phyloP scores from a whole-genome alignment of 306 rosid species.

The Quercus agrifolia region DNA sequence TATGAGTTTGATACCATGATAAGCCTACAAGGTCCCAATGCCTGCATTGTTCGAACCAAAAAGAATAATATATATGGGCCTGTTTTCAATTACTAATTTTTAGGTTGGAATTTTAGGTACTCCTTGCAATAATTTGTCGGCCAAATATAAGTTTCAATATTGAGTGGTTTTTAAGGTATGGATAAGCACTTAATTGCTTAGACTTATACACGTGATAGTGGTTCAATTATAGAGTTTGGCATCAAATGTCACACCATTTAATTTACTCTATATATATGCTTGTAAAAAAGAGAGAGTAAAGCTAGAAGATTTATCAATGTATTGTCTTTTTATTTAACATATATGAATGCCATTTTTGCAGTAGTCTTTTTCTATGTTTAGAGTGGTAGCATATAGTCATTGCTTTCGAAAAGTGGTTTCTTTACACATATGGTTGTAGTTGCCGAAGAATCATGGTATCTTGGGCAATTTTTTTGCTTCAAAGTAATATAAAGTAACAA shows the following conservation, averaged over 20 bases:
- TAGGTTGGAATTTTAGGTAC: slow-evolving; percentile 29
- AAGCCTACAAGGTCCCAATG: slow-evolving; percentile 53
- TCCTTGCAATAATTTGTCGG: slow-evolving; percentile 21
- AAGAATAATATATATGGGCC: slow-evolving; percentile 16
- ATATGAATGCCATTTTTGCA: too few relatives aligned
- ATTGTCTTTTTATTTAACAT: background rate
- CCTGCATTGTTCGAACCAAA: slow-evolving; percentile 33
- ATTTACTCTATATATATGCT: too few relatives aligned
- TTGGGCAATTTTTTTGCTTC: slow-evolving; percentile 5
- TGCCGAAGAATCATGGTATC: slow-evolving; percentile 14
- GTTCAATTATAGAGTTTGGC: slow-evolving; percentile 18
- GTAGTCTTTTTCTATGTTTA: slow-evolving; percentile 1
- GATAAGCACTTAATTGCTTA: slow-evolving; percentile 21
- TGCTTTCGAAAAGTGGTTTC: slow-evolving; percentile 19
- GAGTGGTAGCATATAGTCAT: slow-evolving; percentile 21
- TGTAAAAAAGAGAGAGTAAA: too few relatives aligned
- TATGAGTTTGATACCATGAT: slow-evolving; percentile 45
- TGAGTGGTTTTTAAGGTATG: slow-evolving; percentile 19
- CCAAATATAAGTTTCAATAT: slow-evolving; percentile 20
- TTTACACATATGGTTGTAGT: slow-evolving; percentile 1
- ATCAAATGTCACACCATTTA: background rate
- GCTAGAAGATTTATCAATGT: too few relatives aligned
- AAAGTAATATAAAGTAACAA: slow-evolving; percentile 41
- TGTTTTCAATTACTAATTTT: slow-evolving; percentile 18
- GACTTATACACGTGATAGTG: slow-evolving; percentile 48